Base-by-base conservation (phyloP, 305 asterid species). In the Fraxinus sp. region DNA sequence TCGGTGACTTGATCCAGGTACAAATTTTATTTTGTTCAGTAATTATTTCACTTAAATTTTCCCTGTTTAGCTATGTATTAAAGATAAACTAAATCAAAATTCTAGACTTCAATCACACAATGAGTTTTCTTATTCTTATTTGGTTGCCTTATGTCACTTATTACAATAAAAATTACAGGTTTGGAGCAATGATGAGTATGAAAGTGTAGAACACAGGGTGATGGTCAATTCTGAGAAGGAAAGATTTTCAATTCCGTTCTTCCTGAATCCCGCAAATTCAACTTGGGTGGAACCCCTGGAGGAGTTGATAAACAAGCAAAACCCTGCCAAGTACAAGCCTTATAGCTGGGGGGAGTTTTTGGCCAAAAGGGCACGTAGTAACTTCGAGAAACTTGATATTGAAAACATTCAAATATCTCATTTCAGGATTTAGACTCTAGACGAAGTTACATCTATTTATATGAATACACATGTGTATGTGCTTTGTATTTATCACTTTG, bases 331-430 rank as follows among this genome's bases (percentile, higher is more conserved):
- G 71, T 93, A 89, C 81, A 87, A 86, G 83, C 59, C 83, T 0
- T 91, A 89, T 83, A 93, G 88, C 46, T 91, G 95, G 95, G 97
- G 95, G 7, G 89, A 89, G 90, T 91, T 90, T 80, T 88, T 83
- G 20, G 81, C 91, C 18, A 78, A 90, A 0, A 78, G 97, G 39
- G 91, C 86, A 66, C 78, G 57, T 13, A 88, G 92, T 57, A 88
- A 91, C 77, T 84, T 86, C 81, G 85, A 83, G 89, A 93, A 86
- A 82, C 89, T 88, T 20, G 84, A 85, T 1, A 91, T 85, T 13
- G 93, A 93, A 33, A 93, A 93, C 82, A 83, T 91, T 81, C 92
- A 90, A 26, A 86, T 90, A 18, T 79, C 88, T 64, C 89, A 85
- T 84, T 90, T 90, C 83, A 90, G 88, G 88, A 84, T 20, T 41